Evolutionary conservation across 2,329 filamentous ascomycete species (phyloP).

Genomic region (Orbilia blumenaviensis): DNA sequence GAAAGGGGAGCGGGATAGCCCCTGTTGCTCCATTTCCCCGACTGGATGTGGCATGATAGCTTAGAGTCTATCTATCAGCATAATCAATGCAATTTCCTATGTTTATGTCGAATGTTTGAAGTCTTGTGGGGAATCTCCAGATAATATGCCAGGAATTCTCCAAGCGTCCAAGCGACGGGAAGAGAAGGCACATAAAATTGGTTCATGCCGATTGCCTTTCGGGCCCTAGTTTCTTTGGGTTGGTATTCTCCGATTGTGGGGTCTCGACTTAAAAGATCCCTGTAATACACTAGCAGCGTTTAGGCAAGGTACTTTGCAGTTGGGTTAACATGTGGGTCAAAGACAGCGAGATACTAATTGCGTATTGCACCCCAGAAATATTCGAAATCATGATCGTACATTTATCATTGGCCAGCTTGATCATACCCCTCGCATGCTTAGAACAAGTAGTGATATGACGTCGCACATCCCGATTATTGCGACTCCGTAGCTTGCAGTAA

Average conservation of each 20-base stretch:
- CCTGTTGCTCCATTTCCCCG: background rate
- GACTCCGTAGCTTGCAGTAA: background rate
- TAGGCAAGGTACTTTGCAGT: background rate
- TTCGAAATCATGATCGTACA: background rate
- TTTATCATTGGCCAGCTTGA: background rate
- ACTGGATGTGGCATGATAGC: background rate
- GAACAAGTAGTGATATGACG: background rate
- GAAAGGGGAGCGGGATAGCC: slow-evolving; percentile 6
- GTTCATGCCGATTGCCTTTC: slow-evolving; percentile 12
- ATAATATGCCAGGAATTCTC: slow-evolving; percentile 5
- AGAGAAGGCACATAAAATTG: slow-evolving; percentile 32
- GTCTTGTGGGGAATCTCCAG: slow-evolving; percentile 25
- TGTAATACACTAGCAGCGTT: background rate
- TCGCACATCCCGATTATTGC: background rate
- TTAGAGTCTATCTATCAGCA: too few relatives aligned
- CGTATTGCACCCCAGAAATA: too few relatives aligned
- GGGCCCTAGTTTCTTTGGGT: background rate
- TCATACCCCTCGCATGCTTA: background rate
- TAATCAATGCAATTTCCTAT: background rate
- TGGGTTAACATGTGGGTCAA: slow-evolving; percentile 7
- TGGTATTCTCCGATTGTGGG: slow-evolving; percentile 19
- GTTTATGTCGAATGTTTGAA: background rate
- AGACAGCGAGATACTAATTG: background rate
- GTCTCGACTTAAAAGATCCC: slow-evolving; percentile 17
- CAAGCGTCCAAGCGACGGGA: slow-evolving; percentile 36